Evolutionary conservation across 2,329 filamentous ascomycete species (phyloP), one percentile per base, ranked within the genome.

Genomic region (Volutella citrinella): DNA sequence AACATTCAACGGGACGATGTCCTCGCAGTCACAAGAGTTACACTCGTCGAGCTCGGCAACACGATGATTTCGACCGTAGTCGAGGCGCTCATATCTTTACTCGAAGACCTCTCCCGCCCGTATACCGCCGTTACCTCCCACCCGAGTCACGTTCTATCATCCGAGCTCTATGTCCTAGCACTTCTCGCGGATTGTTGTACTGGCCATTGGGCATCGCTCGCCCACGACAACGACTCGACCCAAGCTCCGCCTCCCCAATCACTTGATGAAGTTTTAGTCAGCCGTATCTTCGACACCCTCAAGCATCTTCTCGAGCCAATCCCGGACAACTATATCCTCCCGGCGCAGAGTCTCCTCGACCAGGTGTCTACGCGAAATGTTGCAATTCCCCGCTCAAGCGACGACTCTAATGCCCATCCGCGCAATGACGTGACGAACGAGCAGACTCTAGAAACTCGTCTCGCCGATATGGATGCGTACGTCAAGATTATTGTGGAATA

Each of bases 131-230:
- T 76, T 34, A 58, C 68, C 27, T 60, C 64, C 15, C 78, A 80
- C 47, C 78, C 79, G 3, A 62, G 68, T 22, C 76, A 82, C 51
- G 68, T 84, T 32, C 61, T 83, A 19, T 68, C 77, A 28, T 83
- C 81, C 13, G 80, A 84, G 55, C 63, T 80, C 29, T 84, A 80
- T 48, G 64, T 83, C n/a, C 59, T 84, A 30, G 70, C 74, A 29
- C 64, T 84, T 25, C 68, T 80, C 21, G 76, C 79, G 52, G 79
- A 84, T 50, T 84, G 80, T 53, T 84, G 78, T 47, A 69, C 72
- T 31, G 71, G 73, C 33, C 72, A 80, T 52, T 83, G 79, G 78
- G 61, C 70, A 18, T 59, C 64, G 23, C 52, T 71, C 26, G 61
- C 66, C 36, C 50, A 39, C 19, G 44, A 51, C 15, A 36, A 36